Percentiles rank a stretch among this genome's conserved stretches.
Evolutionary conservation across 768 basidiomycete species (phyloP).

Genomic region (Bullera alba): DNA sequence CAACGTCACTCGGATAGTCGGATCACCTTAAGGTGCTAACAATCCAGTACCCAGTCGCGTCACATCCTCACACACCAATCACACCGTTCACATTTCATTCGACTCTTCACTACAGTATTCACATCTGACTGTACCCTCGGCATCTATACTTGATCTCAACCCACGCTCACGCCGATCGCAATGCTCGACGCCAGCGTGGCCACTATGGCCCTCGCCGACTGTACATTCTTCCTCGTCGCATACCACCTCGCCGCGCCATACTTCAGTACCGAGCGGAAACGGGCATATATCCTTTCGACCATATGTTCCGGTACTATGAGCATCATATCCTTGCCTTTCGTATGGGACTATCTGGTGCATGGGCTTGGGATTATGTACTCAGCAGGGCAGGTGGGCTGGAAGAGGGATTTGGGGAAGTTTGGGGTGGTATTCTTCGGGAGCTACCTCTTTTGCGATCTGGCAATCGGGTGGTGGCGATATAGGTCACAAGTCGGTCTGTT

Average conservation of each 20-base stretch:
- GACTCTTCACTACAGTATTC: no score
- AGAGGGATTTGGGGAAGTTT: constrained; percentile 38
- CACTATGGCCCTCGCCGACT: background rate
- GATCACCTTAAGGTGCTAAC: no score
- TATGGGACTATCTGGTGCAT: constrained; percentile 36
- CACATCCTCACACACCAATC: no score
- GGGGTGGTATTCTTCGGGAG: constrained; percentile 49
- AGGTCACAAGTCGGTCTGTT: constrained; percentile 51
- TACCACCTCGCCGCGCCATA: constrained; percentile 44
- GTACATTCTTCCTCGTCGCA: background rate
- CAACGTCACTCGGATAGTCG: no score
- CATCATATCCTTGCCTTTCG: constrained; percentile 49
- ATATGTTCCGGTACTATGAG: constrained; percentile 50
- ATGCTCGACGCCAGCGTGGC: no score
- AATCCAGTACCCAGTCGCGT: no score
- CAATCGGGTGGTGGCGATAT: constrained; percentile 52
- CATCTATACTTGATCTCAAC: no score
- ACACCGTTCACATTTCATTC: no score
- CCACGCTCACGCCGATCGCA: no score
- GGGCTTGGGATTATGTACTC: constrained; percentile 38
- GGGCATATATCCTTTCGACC: constrained; percentile 52
- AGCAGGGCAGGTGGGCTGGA: constrained; percentile 24
- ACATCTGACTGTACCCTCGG: no score
- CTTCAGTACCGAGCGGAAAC: constrained; percentile 48
- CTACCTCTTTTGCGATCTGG: constrained; percentile 50